Evolutionary conservation across 371 early-diverging fungal genomes (phyloP).

Genomic region (Apophysomyces sp.): DNA sequence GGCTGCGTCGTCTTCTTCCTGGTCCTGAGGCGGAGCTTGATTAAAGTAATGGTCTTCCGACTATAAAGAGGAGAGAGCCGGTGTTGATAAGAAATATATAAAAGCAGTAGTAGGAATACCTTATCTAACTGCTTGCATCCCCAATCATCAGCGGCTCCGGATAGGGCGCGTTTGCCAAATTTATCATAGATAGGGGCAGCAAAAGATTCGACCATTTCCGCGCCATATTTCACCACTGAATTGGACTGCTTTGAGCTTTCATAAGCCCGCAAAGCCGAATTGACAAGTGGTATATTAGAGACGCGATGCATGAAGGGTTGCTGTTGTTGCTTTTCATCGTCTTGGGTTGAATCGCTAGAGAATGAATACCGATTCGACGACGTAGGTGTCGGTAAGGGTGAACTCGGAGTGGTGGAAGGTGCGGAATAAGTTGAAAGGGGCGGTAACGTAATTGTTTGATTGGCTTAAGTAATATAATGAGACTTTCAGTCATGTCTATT

Average conservation of each 20-base stretch:
- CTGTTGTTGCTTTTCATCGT: not conserved
- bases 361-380: constrained; percentile 21
- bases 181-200: constrained; percentile 45
- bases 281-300: constrained; percentile 78
- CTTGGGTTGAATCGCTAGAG: constrained; percentile 16
- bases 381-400: constrained; percentile 27
- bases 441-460: constrained; percentile 16
- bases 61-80: constrained; percentile 5
- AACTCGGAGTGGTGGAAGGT: constrained; percentile 29
- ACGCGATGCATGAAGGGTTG: constrained; percentile 68
- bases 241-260: constrained; percentile 73
- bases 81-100: not conserved
- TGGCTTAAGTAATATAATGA: constrained; percentile 7
- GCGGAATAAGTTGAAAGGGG: constrained; percentile 18
- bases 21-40: constrained; percentile 14
- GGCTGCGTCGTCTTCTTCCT: constrained; percentile 39
- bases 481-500: not conserved
- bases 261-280: constrained; percentile 73
- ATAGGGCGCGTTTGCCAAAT: constrained; percentile 24
- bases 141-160: constrained; percentile 10
- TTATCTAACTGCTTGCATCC: constrained; percentile 11
- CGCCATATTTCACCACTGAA: constrained; percentile 59
- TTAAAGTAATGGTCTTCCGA: constrained; percentile 26
- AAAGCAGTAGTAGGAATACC: constrained; percentile 8
- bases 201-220: constrained; percentile 80